Evolutionary conservation across 495 filamentous ascomycete genomes (phyloP).

Genomic region (Tricharina praecox): DNA sequence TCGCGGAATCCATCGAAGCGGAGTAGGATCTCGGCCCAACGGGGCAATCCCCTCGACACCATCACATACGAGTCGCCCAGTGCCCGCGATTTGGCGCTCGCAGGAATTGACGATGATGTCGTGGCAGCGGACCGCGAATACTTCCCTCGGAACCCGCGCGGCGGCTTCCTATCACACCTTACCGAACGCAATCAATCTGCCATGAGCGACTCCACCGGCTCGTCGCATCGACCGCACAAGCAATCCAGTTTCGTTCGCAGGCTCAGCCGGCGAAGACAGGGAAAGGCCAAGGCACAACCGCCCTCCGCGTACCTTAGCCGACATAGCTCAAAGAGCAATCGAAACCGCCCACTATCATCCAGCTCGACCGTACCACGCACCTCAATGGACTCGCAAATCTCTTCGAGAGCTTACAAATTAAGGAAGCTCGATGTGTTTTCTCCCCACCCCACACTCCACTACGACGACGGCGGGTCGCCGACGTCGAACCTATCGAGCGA

Average conservation of each 20-base stretch:
- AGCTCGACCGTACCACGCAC: background rate
- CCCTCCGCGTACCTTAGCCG: conserved; percentile 19
- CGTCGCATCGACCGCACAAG: conserved; percentile 25
- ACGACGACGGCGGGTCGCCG: conserved; percentile 15
- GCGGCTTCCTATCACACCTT: conserved; percentile 23
- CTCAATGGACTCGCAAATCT: conserved; percentile 6
- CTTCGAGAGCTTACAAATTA: conserved; percentile 24
- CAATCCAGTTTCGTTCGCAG: conserved; percentile 17
- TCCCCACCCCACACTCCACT: conserved; percentile 23
- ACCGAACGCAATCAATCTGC: conserved; percentile 8
- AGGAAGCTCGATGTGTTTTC: conserved; percentile 21
- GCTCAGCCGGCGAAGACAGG: conserved; percentile 17
- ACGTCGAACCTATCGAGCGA: conserved; percentile 7
- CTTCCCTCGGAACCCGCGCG: conserved; percentile 10
- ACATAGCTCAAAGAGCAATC: background rate
- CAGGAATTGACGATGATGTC: no score
- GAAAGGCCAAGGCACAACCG: background rate
- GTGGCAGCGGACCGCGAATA: no score
- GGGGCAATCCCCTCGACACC: background rate
- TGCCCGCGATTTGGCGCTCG: conserved; percentile 17
- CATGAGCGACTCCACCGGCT: conserved; percentile 3
- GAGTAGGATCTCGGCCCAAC: background rate
- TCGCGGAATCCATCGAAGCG: background rate
- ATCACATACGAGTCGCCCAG: conserved; percentile 3
- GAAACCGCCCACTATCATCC: background rate